A percentile compares a stretch with the other conserved stretches of the same genome.
phyloP scores from a whole-genome alignment of 2,329 filamentous ascomycete genomes.

The Claviceps sp. region DNA sequence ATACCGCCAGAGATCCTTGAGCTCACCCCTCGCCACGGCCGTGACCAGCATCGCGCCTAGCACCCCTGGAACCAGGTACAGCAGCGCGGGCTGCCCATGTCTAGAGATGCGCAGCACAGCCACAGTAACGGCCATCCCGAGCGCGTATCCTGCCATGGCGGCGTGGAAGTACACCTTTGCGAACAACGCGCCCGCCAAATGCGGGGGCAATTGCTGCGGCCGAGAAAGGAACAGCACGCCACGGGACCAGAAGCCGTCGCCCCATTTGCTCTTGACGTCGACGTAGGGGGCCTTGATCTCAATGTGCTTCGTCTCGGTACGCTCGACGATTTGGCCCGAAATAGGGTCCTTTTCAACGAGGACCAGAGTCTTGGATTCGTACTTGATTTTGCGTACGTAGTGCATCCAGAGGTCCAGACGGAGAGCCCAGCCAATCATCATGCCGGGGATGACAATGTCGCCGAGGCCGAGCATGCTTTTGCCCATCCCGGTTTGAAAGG shows the following conservation, averaged over 20 bases:
- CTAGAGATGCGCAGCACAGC: conserved; percentile 63
- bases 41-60: conserved; percentile 63
- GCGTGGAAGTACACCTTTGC: conserved; percentile 77
- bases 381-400: conserved; percentile 56
- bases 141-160: conserved; percentile 59
- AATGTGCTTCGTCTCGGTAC: conserved; percentile 27
- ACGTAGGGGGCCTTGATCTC: conserved; percentile 39
- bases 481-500: conserved; percentile 57
- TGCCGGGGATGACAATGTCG: conserved; percentile 87
- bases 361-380: conserved; percentile 22
- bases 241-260: conserved; percentile 66
- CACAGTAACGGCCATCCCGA: conserved; percentile 67
- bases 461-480: conserved; percentile 77
- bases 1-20: conserved; percentile 66
- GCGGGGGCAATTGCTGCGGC: conserved; percentile 14
- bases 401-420: conserved; percentile 83
- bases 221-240: conserved; percentile 13
- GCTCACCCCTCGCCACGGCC: conserved; percentile 56
- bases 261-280: conserved; percentile 62
- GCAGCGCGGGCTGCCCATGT: conserved; percentile 76
- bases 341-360: conserved; percentile 20
- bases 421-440: conserved; percentile 76
- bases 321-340: conserved; percentile 21
- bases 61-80: conserved; percentile 86
- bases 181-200: conserved; percentile 40